These are phyloP conservation scores for Hypoxylon perforatum DNA, from an alignment of 495 filamentous ascomycete genomes.

Conservation along the genomic window DNA sequence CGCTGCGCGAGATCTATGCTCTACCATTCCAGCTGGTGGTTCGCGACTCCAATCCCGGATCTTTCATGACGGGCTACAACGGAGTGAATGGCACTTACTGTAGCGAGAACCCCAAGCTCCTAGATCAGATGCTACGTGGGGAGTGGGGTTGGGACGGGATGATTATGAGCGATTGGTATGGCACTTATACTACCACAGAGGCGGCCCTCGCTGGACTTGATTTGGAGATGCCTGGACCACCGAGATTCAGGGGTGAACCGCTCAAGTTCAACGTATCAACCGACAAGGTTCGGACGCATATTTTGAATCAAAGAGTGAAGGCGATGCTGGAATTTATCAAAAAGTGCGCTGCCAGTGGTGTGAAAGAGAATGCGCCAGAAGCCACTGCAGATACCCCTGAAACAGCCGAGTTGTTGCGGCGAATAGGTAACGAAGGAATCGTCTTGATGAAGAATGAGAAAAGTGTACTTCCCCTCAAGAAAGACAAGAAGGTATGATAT, in stretches of 20 bases:
- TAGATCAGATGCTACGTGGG: slow-evolving; percentile 72
- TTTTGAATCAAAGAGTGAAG: slow-evolving; percentile 71
- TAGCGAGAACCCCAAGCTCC: slow-evolving; percentile 70
- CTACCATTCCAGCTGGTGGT: slow-evolving; percentile 79
- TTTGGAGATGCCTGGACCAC: slow-evolving; percentile 79
- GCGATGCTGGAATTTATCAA: slow-evolving; percentile 73
- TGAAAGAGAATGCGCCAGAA: slow-evolving; percentile 63
- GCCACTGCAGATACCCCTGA: slow-evolving; percentile 53
- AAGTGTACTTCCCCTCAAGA: slow-evolving; percentile 72
- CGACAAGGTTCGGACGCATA: slow-evolving; percentile 66
- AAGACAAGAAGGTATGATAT: slow-evolving; percentile 62
- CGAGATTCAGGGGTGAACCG: slow-evolving; percentile 70
- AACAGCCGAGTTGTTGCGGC: slow-evolving; percentile 64
- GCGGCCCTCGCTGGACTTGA: slow-evolving; percentile 76
- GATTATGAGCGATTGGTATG: slow-evolving; percentile 80
- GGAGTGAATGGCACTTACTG: slow-evolving; percentile 78
- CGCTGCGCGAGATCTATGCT: slow-evolving; percentile 81
- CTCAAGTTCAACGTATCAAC: slow-evolving; percentile 68
- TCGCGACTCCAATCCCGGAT: slow-evolving; percentile 70
- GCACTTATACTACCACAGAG: slow-evolving; percentile 75
- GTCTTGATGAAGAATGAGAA: slow-evolving; percentile 80
- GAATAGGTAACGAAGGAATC: slow-evolving; percentile 73
- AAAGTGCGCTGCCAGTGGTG: slow-evolving; percentile 62
- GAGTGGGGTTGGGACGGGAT: slow-evolving; percentile 79
- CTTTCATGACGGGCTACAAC: slow-evolving; percentile 83